These are phyloP conservation scores for Aspergillus floridensis DNA, from an alignment of 2,329 filamentous ascomycete species.

Conservation along the genomic window DNA sequence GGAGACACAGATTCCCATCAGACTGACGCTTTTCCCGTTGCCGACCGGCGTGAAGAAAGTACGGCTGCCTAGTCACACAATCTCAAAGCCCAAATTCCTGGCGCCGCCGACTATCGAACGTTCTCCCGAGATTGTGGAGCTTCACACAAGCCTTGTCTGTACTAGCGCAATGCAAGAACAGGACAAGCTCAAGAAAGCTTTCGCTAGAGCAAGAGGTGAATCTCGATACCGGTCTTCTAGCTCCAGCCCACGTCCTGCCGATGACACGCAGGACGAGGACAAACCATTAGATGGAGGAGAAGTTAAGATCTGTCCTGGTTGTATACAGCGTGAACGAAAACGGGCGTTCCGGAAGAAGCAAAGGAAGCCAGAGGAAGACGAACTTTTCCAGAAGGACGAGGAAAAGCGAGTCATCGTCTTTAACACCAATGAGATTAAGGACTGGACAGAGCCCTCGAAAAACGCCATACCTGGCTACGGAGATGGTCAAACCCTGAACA, in stretches of 20 bases:
- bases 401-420: slow-evolving; percentile 82
- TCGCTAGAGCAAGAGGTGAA: slow-evolving; percentile 55
- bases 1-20: slow-evolving; percentile 92
- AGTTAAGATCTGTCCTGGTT: slow-evolving; percentile 87
- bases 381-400: slow-evolving; percentile 79
- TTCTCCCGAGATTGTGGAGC: slow-evolving; percentile 71
- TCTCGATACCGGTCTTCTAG: slow-evolving; percentile 36
- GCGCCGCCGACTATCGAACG: slow-evolving; percentile 67
- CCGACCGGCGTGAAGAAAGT: slow-evolving; percentile 74
- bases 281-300: slow-evolving; percentile 87
- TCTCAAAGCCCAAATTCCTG: slow-evolving; percentile 89
- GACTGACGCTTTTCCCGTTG: slow-evolving; percentile 72
- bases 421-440: slow-evolving; percentile 82
- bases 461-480: slow-evolving; percentile 50
- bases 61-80: slow-evolving; percentile 83
- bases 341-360: slow-evolving; percentile 88
- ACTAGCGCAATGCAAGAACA: slow-evolving; percentile 84
- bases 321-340: slow-evolving; percentile 87
- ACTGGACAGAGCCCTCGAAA: slow-evolving; percentile 67
- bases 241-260: slow-evolving; percentile 41
- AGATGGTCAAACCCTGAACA: slow-evolving; percentile 28
- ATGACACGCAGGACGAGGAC: slow-evolving; percentile 62
- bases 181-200: slow-evolving; percentile 64
- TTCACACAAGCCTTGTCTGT: slow-evolving; percentile 81
- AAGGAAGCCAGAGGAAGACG: slow-evolving; percentile 89